phyloP scores from a whole-genome alignment of 441 rosid genomes.

The Jatropha multifida region DNA sequence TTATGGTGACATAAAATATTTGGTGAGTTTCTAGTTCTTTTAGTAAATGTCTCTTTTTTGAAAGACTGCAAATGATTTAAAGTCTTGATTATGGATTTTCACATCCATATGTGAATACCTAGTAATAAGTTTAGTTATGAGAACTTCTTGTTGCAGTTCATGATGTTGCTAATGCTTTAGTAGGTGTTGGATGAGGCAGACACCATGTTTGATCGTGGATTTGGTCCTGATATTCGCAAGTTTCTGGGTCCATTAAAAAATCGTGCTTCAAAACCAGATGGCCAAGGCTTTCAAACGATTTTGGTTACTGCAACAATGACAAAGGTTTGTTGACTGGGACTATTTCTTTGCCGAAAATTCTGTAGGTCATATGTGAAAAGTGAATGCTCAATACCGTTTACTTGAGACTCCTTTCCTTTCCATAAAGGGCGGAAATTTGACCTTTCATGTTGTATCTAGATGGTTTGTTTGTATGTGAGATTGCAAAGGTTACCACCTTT shows the following conservation, averaged over 20 bases:
- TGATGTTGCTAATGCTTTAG: conserved; percentile 23
- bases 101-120: background rate
- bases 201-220: conserved; percentile 97
- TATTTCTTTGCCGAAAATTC: background rate
- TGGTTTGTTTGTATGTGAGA: background rate
- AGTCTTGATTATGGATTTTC: conserved; percentile 1
- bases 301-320: conserved; percentile 93
- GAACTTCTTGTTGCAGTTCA: conserved; percentile 13
- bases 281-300: conserved; percentile 83
- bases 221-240: conserved; percentile 92
- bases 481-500: background rate
- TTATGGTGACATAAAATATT: conserved; percentile 83
- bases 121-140: background rate
- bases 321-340: conserved; percentile 42
- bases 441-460: background rate
- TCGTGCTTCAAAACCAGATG: conserved; percentile 65
- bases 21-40: conserved; percentile 49
- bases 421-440: background rate
- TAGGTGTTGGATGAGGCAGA: conserved; percentile 98
- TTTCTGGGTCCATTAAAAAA: conserved; percentile 78
- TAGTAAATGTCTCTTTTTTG: background rate
- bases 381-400: background rate
- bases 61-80: background rate
- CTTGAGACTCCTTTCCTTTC: background rate
- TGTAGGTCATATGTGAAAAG: background rate